phyloP scores from a whole-genome alignment of 2,329 filamentous ascomycete species.

The Aspergillus amoenus region DNA sequence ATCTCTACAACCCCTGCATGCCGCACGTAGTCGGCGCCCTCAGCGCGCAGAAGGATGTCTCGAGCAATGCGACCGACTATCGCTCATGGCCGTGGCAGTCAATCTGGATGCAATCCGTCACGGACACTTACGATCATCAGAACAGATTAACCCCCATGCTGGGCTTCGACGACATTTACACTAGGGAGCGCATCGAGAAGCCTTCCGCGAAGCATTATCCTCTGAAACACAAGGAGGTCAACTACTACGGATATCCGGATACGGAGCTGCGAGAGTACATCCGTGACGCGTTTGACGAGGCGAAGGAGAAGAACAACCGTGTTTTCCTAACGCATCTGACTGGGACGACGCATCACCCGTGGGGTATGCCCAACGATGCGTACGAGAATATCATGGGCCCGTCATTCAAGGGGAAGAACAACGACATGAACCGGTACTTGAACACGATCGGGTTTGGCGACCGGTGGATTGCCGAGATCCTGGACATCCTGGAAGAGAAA shows the following conservation, averaged over 20 bases:
- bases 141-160: slow-evolving; percentile 26
- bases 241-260: slow-evolving; percentile 36
- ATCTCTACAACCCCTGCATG: slow-evolving; percentile 49
- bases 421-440: slow-evolving; percentile 11
- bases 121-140: slow-evolving; percentile 32
- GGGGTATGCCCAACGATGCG: slow-evolving; percentile 28
- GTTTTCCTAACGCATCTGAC: slow-evolving; percentile 36
- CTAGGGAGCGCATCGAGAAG: slow-evolving; percentile 26
- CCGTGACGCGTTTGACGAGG: slow-evolving; percentile 33
- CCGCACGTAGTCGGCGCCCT: slow-evolving; percentile 35
- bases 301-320: slow-evolving; percentile 29
- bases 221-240: slow-evolving; percentile 26
- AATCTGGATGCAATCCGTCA: slow-evolving; percentile 35
- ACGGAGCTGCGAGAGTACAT: slow-evolving; percentile 32
- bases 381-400: slow-evolving; percentile 25
- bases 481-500: slow-evolving; percentile 31
- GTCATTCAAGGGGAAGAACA: slow-evolving; percentile 14
- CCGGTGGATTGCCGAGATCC: slow-evolving; percentile 31
- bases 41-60: slow-evolving; percentile 24
- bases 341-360: slow-evolving; percentile 35
- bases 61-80: slow-evolving; percentile 23
- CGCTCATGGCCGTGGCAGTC: slow-evolving; percentile 35
- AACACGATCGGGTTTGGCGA: slow-evolving; percentile 31
- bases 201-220: slow-evolving; percentile 28
- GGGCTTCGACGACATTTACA: slow-evolving; percentile 29